A percentile compares a stretch with the other conserved stretches of the same genome.
Evolutionary conservation across 2,329 filamentous ascomycete genomes (phyloP).

Genomic region (Fusarium cicatricum): DNA sequence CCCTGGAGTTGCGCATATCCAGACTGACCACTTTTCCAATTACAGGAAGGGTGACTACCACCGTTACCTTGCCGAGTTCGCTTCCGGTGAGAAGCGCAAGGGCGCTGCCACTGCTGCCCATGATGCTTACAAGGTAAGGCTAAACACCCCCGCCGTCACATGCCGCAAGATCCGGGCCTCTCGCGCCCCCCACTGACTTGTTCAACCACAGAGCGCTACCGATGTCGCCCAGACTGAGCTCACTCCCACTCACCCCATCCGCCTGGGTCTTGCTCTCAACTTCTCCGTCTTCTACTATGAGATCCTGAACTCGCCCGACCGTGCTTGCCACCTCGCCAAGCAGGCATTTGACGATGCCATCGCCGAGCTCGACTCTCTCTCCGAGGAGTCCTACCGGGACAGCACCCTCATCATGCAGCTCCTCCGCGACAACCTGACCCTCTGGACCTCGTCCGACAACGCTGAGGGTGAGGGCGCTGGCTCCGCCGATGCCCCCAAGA

Average conservation of each 20-base stretch:
- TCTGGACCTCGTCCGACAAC: slow-evolving; percentile 96
- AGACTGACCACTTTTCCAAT: slow-evolving; percentile 21
- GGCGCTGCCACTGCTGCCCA: slow-evolving; percentile 82
- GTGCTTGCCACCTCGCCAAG: slow-evolving; percentile 97
- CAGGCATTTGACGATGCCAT: slow-evolving; percentile 98
- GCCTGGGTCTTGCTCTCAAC: slow-evolving; percentile 96
- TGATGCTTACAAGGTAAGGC: slow-evolving; percentile 93
- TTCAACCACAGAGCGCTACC: slow-evolving; percentile 78
- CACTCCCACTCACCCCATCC: slow-evolving; percentile 96
- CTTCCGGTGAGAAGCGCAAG: too few relatives aligned
- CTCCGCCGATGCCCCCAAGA: slow-evolving; percentile 64
- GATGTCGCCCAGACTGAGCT: slow-evolving; percentile 98
- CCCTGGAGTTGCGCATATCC: slow-evolving; percentile 7
- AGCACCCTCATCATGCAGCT: slow-evolving; percentile 99
- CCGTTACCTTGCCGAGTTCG: slow-evolving; percentile 76
- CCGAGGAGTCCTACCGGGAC: slow-evolving; percentile 98
- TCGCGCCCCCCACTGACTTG: slow-evolving; percentile 27
- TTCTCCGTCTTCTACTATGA: slow-evolving; percentile 99
- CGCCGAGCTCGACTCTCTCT: slow-evolving; percentile 96
- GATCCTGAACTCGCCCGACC: slow-evolving; percentile 97
- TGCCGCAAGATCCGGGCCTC: slow-evolving; percentile 39
- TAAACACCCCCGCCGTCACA: slow-evolving; percentile 36
- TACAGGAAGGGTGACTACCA: slow-evolving; percentile 67
- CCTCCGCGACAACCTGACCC: slow-evolving; percentile 95
- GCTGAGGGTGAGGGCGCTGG: slow-evolving; percentile 76